A percentile compares a stretch with the other conserved stretches of the same genome.
Conservation (phyloP, 257 asterid genomes). For the Solanum sparsipilum region DNA sequence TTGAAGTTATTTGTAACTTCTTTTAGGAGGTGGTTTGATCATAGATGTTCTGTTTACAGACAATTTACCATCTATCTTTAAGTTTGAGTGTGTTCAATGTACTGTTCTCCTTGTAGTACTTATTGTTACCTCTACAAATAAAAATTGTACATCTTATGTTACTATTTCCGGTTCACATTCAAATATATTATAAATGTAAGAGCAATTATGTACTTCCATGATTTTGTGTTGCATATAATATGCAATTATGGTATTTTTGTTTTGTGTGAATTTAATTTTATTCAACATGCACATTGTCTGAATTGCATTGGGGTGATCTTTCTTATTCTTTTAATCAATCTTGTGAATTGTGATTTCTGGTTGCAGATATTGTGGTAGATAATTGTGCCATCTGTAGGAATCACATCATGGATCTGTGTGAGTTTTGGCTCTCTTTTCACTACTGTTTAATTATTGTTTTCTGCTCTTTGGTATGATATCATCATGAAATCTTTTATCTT, state of each 20-base stretch:
- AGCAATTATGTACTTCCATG: background rate
- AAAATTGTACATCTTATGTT: background rate
- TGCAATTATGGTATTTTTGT: background rate
- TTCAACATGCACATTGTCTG: background rate
- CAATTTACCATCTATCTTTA: background rate
- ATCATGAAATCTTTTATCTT: background rate
- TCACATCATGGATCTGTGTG: constrained; percentile 97
- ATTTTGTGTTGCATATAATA: background rate
- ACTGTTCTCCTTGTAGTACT: background rate
- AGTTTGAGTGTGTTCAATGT: background rate
- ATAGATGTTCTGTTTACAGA: background rate
- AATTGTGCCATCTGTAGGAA: constrained; percentile 95
- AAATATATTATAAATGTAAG: background rate
- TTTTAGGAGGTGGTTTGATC: background rate
- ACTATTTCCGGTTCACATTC: background rate
- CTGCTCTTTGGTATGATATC: background rate
- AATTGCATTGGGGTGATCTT: background rate
- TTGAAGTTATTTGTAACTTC: background rate
- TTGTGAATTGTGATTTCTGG: background rate
- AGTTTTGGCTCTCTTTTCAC: constrained; percentile 16
- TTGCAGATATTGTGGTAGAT: constrained; percentile 88
- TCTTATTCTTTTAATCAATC: background rate
- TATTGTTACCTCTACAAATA: background rate
- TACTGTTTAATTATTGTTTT: background rate
- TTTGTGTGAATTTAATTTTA: background rate